A percentile compares a stretch with the other conserved stretches of the same genome.
Evolutionary conservation across 2,329 filamentous ascomycete genomes (phyloP).

Genomic region (Thyridium curvatum): DNA sequence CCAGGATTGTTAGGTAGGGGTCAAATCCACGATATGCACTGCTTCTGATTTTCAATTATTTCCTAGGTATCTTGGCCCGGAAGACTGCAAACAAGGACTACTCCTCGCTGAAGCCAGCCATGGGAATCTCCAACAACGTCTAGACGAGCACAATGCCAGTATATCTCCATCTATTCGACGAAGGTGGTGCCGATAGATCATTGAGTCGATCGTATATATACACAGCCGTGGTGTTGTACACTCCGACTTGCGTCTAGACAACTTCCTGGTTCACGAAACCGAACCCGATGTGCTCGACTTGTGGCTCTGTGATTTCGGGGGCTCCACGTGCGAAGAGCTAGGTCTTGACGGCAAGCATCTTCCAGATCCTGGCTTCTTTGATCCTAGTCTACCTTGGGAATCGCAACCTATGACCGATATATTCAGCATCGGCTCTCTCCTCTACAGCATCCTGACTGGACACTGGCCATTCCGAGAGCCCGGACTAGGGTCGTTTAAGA

Average conservation of each 20-base stretch:
- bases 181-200: too few relatives aligned
- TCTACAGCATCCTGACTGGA: constrained; percentile 15
- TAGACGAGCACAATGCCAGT: too few relatives aligned
- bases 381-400: constrained; percentile 8
- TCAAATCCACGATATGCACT: too few relatives aligned
- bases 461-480: too few relatives aligned
- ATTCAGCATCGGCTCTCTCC: constrained; percentile 13
- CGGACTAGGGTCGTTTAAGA: too few relatives aligned
- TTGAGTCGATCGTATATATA: constrained; percentile 2
- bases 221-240: constrained; percentile 2
- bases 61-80: too few relatives aligned
- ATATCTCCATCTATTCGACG: too few relatives aligned
- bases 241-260: constrained; percentile 3
- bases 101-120: too few relatives aligned
- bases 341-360: constrained; percentile 5
- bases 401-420: constrained; percentile 12
- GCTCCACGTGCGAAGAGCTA: constrained; percentile 1
- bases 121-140: too few relatives aligned
- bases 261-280: constrained; percentile 2
- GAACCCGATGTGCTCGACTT: background rate
- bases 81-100: too few relatives aligned
- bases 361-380: constrained; percentile 9
- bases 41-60: too few relatives aligned
- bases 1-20: too few relatives aligned
- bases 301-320: constrained; percentile 3